Evolutionary conservation across 805 yeast genomes (phyloP).

Genomic region (Allodekkera sacchari): DNA sequence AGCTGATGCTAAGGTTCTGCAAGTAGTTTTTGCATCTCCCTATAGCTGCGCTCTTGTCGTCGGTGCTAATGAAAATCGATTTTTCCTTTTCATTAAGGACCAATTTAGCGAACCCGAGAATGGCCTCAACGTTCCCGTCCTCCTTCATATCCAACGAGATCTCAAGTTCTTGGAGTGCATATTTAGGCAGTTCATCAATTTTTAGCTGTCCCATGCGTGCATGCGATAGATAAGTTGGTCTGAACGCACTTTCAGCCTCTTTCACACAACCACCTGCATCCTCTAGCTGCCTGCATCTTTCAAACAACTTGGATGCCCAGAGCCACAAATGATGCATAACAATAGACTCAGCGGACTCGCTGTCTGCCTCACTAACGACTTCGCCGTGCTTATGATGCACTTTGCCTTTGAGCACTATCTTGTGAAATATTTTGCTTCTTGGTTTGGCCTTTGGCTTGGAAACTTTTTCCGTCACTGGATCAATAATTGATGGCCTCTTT

Average conservation of each 20-base stretch:
- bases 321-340: constrained; percentile 64
- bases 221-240: constrained; percentile 39
- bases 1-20: constrained; percentile 32
- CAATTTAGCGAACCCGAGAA: constrained; percentile 47
- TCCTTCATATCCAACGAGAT: constrained; percentile 41
- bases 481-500: too few species aligned
- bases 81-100: constrained; percentile 28
- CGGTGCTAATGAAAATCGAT: constrained; percentile 40
- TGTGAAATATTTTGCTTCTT: too few species aligned
- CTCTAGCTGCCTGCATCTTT: constrained; percentile 39
- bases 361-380: too few species aligned
- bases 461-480: too few species aligned
- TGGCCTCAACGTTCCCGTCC: constrained; percentile 40
- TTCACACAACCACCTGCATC: constrained; percentile 67
- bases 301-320: constrained; percentile 59
- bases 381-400: too few species aligned
- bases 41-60: constrained; percentile 53
- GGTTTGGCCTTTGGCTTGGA: too few species aligned
- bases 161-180: constrained; percentile 59
- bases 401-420: too few species aligned
- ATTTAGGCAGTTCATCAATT: constrained; percentile 21
- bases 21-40: constrained; percentile 44
- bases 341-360: constrained; percentile 29
- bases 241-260: constrained; percentile 53
- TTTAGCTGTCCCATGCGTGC: constrained; percentile 41